Percentiles rank a stretch among this genome's conserved stretches.
These are phyloP conservation scores for Mimosa pudica DNA, from an alignment of 306 rosid genomes.

Conservation along the genomic window DNA sequence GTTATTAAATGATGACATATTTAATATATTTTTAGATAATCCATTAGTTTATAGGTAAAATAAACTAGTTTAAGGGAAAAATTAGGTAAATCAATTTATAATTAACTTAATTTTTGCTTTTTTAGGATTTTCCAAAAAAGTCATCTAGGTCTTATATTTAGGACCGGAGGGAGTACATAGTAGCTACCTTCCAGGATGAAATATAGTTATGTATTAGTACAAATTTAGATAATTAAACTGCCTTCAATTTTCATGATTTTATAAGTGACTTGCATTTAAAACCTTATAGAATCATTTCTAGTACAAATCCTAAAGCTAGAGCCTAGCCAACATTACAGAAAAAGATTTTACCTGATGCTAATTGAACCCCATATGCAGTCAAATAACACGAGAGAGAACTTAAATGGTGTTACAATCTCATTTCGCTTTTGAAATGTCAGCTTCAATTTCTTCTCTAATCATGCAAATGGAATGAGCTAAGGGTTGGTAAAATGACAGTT, in stretches of 20 bases:
- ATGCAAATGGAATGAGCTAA: neutral
- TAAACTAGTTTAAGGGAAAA: too few relatives aligned
- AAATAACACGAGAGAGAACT: too few relatives aligned
- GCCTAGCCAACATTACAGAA: neutral
- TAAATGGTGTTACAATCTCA: too few relatives aligned
- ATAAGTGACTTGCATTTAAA: neutral
- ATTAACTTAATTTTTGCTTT: too few relatives aligned
- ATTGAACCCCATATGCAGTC: too few relatives aligned
- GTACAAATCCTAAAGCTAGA: neutral
- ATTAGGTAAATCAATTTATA: too few relatives aligned
- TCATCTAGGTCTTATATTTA: too few relatives aligned
- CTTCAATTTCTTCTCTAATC: neutral
- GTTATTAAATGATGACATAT: too few relatives aligned
- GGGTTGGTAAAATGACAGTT: neutral
- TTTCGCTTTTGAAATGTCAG: neutral
- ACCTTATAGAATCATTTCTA: neutral
- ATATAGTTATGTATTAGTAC: neutral
- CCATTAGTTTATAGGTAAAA: too few relatives aligned
- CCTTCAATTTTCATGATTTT: neutral
- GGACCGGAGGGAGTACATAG: neutral
- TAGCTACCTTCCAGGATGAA: neutral
- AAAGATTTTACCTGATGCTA: too few relatives aligned
- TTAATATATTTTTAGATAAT: too few relatives aligned
- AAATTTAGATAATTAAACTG: neutral
- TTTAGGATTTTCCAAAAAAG: too few relatives aligned